phyloP scores from a whole-genome alignment of 371 early-diverging fungal species.

The Apophysomyces elegans region DNA sequence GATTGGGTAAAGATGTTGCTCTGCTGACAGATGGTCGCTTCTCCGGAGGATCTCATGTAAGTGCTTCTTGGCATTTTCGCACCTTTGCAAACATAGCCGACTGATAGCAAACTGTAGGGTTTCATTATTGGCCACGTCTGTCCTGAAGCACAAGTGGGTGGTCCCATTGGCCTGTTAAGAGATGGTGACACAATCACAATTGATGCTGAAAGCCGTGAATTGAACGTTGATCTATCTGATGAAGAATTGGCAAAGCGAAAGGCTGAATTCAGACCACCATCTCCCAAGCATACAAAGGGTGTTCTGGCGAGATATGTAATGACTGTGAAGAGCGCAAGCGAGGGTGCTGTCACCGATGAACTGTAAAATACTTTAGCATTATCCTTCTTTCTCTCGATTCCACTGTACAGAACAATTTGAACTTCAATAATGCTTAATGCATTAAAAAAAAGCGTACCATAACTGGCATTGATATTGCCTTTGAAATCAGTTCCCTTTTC shows the following conservation, averaged over 20 bases:
- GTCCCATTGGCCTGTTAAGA: slow-evolving; percentile 89
- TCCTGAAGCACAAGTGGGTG: slow-evolving; percentile 97
- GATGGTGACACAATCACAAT: slow-evolving; percentile 90
- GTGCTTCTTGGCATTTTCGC: slow-evolving; percentile 13
- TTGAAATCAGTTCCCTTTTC: background rate
- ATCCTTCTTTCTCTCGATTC: background rate
- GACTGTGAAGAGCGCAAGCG: slow-evolving; percentile 81
- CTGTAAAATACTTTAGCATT: slow-evolving; percentile 19
- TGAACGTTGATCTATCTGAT: slow-evolving; percentile 78
- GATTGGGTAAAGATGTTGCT: slow-evolving; percentile 95
- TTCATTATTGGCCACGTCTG: slow-evolving; percentile 98
- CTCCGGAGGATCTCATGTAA: slow-evolving; percentile 94
- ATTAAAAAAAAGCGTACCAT: background rate
- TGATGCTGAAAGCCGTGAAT: slow-evolving; percentile 78
- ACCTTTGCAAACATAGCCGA: background rate
- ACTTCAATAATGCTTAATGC: background rate
- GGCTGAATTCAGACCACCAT: slow-evolving; percentile 74
- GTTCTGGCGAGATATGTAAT: slow-evolving; percentile 90
- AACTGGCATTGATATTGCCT: background rate
- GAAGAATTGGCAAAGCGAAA: slow-evolving; percentile 76
- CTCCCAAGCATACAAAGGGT: slow-evolving; percentile 87
- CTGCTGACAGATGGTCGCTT: slow-evolving; percentile 97
- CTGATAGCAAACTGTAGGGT: slow-evolving; percentile 53
- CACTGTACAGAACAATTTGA: slow-evolving; percentile 1
- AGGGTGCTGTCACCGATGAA: slow-evolving; percentile 89